Conservation (phyloP, 441 rosid genomes). For the Adansonia madagascariensis region DNA sequence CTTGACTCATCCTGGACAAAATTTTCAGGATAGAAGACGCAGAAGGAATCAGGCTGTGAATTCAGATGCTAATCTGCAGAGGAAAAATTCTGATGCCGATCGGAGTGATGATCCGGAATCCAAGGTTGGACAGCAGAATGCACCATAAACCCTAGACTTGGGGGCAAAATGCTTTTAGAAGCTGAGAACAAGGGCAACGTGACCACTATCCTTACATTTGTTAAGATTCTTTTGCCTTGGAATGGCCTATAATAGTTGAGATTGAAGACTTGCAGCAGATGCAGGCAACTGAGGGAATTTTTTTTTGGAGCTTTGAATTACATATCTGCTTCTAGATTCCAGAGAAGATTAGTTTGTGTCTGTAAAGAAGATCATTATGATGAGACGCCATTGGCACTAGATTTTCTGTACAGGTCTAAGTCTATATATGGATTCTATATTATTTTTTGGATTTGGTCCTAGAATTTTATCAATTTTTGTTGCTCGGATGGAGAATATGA, state of each 20-base stretch:
- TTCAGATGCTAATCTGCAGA: constrained; percentile 46
- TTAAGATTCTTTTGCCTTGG: constrained; percentile 27
- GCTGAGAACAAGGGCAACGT: constrained; percentile 12
- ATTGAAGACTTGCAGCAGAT: constrained; percentile 6
- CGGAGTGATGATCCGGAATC: constrained; percentile 48
- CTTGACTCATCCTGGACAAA: constrained; percentile 14
- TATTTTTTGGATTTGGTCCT: constrained; percentile 6
- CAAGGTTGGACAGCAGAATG: constrained; percentile 30
- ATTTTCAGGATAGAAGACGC: constrained; percentile 71
- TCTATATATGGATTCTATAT: constrained; percentile 18
- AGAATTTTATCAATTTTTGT: background rate
- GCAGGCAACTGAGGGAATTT: constrained; percentile 15
- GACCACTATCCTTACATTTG: constrained; percentile 26
- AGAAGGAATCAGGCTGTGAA: constrained; percentile 56
- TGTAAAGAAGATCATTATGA: constrained; percentile 28
- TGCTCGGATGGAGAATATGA: constrained; percentile 14
- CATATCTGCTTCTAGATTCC: constrained; percentile 14
- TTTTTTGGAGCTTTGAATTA: background rate
- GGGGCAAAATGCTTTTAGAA: constrained; percentile 19
- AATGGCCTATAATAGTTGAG: constrained; percentile 6
- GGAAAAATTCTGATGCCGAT: constrained; percentile 51
- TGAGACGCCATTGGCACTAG: constrained; percentile 28
- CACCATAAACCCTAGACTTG: background rate
- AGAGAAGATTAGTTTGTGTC: constrained; percentile 33
- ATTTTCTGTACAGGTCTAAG: constrained; percentile 39